phyloP scores from a whole-genome alignment of 179 eudicot species.

The Carnegiea gigantea region DNA sequence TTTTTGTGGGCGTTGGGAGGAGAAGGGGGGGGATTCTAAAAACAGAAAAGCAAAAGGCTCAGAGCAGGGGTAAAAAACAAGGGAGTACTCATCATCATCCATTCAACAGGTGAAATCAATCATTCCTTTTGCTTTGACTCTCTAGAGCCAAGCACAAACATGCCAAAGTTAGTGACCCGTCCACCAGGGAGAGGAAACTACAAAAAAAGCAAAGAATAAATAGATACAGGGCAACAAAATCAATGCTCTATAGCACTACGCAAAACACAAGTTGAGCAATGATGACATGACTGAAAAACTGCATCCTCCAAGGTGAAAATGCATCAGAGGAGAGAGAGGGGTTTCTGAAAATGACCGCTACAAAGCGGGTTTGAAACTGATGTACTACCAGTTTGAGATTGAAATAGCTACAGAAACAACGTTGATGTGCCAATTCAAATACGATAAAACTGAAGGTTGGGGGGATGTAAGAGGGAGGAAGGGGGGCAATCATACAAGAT shows the following conservation, averaged over 20 bases:
- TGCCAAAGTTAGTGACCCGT: conserved; percentile 28
- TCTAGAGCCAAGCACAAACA: conserved; percentile 28
- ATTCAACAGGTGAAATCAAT: conserved; percentile 24
- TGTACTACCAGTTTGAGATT: conserved; percentile 20
- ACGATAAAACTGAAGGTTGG: conserved; percentile 6
- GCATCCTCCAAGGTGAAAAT: conserved; percentile 7
- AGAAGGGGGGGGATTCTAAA: background rate
- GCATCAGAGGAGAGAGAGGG: background rate
- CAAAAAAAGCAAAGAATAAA: background rate
- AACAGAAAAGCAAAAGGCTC: conserved; percentile 4
- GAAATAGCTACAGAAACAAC: conserved; percentile 28
- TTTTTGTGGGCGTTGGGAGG: background rate
- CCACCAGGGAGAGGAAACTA: conserved; percentile 14
- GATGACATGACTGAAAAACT: conserved; percentile 15
- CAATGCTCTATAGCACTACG: background rate
- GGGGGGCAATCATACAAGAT: conserved; percentile 32
- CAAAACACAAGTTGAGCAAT: conserved; percentile 16
- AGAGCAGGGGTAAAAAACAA: background rate
- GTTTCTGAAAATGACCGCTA: conserved; percentile 11
- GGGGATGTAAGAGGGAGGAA: background rate
- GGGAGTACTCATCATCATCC: conserved; percentile 19
- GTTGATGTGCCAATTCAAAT: conserved; percentile 24
- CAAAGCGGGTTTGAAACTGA: conserved; percentile 16
- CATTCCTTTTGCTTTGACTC: conserved; percentile 2
- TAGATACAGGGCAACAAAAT: conserved; percentile 7